A percentile compares a stretch with the other conserved stretches of the same genome.
Evolutionary conservation across 2,329 filamentous ascomycete species (phyloP).

Genomic region (Dryadomyces quercivorus): DNA sequence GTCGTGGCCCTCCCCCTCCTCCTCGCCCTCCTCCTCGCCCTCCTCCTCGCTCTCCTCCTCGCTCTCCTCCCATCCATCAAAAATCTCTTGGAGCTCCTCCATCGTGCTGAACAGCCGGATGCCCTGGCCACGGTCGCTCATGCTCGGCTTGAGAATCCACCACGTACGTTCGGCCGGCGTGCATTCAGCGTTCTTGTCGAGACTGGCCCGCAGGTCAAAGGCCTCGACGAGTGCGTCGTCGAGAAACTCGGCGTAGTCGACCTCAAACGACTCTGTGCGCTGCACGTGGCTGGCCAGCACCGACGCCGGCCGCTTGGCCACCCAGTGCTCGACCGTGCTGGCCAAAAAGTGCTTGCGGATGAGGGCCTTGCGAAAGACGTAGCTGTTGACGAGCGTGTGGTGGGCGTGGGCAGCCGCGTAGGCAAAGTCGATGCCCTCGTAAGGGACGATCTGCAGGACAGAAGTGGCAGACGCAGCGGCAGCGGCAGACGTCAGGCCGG

Average conservation of each 20-base stretch:
- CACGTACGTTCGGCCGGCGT: constrained; percentile 49
- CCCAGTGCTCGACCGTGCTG: constrained; percentile 72
- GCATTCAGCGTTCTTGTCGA: constrained; percentile 46
- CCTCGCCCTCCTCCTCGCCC: constrained; percentile 41
- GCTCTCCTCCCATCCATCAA: constrained; percentile 78
- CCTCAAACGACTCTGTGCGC: constrained; percentile 73
- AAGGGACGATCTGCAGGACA: constrained; percentile 70
- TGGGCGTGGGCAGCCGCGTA: constrained; percentile 50
- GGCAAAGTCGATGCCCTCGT: constrained; percentile 81
- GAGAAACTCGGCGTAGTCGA: constrained; percentile 93
- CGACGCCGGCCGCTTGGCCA: constrained; percentile 67
- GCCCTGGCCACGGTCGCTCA: constrained; percentile 93
- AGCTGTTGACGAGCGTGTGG: constrained; percentile 68
- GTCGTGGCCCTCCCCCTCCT: constrained; percentile 20
- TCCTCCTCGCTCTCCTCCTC: constrained; percentile 54
- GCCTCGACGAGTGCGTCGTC: constrained; percentile 87
- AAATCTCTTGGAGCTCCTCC: constrained; percentile 73
- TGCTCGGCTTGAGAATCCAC: constrained; percentile 98
- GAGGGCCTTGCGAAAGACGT: constrained; percentile 89
- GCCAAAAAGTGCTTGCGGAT: constrained; percentile 94
- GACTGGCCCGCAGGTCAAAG: constrained; percentile 72
- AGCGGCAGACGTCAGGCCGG: constrained; percentile 5
- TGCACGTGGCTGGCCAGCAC: constrained; percentile 60
- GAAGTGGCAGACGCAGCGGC: constrained; percentile 10
- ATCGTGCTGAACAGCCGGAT: constrained; percentile 82